Evolutionary conservation across 2,329 filamentous ascomycete species (phyloP).

Genomic region (Fusarium sp.): DNA sequence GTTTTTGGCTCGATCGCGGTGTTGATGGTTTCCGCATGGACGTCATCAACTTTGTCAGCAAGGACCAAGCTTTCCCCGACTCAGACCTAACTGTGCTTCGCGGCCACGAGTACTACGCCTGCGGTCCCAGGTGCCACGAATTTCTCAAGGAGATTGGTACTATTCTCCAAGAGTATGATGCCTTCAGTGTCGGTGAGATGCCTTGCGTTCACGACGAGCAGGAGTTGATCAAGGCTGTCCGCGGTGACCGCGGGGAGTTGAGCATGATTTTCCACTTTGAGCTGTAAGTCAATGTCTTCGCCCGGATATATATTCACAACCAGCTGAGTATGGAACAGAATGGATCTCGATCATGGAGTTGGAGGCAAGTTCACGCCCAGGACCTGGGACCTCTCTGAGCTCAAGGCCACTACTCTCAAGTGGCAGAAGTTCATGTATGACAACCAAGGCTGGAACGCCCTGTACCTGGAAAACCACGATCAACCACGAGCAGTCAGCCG

Average conservation of each 20-base stretch:
- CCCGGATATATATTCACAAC: neutral
- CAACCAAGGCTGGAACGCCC: constrained; percentile 71
- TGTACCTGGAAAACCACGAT: constrained; percentile 75
- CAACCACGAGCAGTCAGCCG: constrained; percentile 69
- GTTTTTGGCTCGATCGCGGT: constrained; percentile 78
- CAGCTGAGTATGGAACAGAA: constrained; percentile 46
- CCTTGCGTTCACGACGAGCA: constrained; percentile 57
- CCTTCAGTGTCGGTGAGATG: constrained; percentile 65
- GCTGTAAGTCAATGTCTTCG: constrained; percentile 53
- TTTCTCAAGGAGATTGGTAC: constrained; percentile 58
- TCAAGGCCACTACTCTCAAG: constrained; percentile 64
- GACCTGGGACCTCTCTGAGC: constrained; percentile 60
- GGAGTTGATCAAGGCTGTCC: constrained; percentile 61
- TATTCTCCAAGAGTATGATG: constrained; percentile 59
- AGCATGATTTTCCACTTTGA: constrained; percentile 82
- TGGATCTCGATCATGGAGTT: constrained; percentile 61
- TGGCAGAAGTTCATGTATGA: constrained; percentile 71
- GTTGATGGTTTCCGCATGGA: constrained; percentile 75
- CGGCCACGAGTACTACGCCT: constrained; percentile 61
- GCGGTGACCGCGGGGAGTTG: constrained; percentile 67
- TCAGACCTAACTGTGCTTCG: constrained; percentile 50
- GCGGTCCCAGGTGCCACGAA: constrained; percentile 62
- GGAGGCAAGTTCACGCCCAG: constrained; percentile 57
- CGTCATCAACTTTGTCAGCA: constrained; percentile 75
- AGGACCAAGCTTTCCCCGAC: constrained; percentile 67